Conservation (phyloP, 2,329 filamentous ascomycete genomes). For the Xylaria sp. region DNA sequence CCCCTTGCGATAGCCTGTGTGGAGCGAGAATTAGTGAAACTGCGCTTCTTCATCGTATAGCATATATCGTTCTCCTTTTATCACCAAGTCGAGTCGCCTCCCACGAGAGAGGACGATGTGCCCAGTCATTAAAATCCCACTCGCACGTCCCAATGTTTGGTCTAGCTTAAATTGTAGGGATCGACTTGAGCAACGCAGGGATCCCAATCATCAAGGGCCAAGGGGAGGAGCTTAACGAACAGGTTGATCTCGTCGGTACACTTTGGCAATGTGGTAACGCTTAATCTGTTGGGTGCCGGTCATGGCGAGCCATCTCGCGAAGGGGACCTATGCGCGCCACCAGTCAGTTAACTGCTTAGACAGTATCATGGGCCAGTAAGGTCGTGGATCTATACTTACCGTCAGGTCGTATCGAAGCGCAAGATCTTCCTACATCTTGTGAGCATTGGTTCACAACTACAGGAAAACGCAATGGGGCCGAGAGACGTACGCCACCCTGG, state of each 20-base stretch:
- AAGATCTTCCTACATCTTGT: conserved; percentile 67
- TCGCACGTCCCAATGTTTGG: neutral
- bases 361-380: neutral
- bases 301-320: conserved; percentile 82
- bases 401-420: conserved; percentile 85
- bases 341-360: neutral
- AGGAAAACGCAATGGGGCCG: conserved; percentile 53
- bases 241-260: conserved; percentile 82
- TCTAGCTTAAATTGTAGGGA: neutral
- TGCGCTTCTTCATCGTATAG: neutral
- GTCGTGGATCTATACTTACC: conserved; percentile 45
- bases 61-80: neutral
- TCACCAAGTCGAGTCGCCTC: neutral
- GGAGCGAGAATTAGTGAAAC: conserved; percentile 12
- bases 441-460: conserved; percentile 5
- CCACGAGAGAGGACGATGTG: neutral
- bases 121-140: neutral
- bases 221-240: conserved; percentile 46
- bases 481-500: conserved; percentile 84
- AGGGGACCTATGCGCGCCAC: conserved; percentile 60
- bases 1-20: conserved; percentile 72
- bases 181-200: neutral
- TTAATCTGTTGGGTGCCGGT: conserved; percentile 77
- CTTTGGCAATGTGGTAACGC: conserved; percentile 82
- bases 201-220: neutral